phyloP scores from a whole-genome alignment of 2,329 filamentous ascomycete species.

The Bipolaris cookei region DNA sequence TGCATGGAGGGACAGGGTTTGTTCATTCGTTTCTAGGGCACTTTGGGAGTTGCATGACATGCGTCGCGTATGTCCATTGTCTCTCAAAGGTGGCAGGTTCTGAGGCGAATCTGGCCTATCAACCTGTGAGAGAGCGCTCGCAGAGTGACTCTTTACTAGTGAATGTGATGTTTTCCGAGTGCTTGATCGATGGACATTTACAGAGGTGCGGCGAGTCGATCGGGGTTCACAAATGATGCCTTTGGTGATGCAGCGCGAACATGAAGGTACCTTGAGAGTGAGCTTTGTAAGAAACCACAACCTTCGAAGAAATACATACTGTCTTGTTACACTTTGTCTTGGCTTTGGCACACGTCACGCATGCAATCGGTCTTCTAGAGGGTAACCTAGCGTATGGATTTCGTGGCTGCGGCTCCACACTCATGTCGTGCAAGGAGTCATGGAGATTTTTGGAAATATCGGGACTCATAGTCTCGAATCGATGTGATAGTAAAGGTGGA shows the following conservation, averaged over 20 bases:
- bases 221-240: conserved; percentile 46
- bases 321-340: conserved; percentile 50
- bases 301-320: conserved; percentile 26
- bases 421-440: conserved; percentile 17
- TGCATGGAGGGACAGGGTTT: conserved; percentile 28
- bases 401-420: conserved; percentile 22
- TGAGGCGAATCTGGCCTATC: conserved; percentile 29
- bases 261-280: conserved; percentile 39
- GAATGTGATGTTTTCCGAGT: conserved; percentile 35
- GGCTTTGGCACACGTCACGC: conserved; percentile 49
- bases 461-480: conserved; percentile 18
- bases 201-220: conserved; percentile 48
- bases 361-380: conserved; percentile 47
- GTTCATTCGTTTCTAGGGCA: conserved; percentile 36
- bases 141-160: conserved; percentile 34
- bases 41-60: conserved; percentile 39
- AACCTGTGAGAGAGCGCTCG: conserved; percentile 23
- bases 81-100: conserved; percentile 30
- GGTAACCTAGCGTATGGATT: conserved; percentile 43
- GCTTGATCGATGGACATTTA: conserved; percentile 40
- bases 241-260: conserved; percentile 46
- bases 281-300: neutral
- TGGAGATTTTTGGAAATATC: conserved; percentile 21
- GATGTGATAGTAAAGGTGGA: conserved; percentile 21
- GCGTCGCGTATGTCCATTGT: conserved; percentile 29